Percentiles rank a stretch among this genome's conserved stretches.
Evolutionary conservation across 805 yeast species (phyloP).

Genomic region (Saturnispora galanensis): DNA sequence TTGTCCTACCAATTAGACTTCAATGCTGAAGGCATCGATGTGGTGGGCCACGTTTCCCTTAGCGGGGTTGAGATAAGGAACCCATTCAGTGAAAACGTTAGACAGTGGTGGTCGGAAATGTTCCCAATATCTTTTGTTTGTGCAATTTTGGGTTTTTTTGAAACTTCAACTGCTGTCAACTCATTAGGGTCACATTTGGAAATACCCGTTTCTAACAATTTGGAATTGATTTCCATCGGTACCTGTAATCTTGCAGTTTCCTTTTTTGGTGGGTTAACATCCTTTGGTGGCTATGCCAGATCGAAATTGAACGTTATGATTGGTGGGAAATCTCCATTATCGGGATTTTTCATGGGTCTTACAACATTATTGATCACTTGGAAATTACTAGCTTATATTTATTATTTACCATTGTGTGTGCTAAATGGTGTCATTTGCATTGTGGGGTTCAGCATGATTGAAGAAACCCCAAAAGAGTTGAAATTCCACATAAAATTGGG

Average conservation of each 20-base stretch:
- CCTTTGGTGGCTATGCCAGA: conserved; percentile 95
- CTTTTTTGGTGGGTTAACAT: conserved; percentile 61
- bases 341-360: conserved; percentile 79
- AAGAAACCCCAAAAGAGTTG: conserved; percentile 77
- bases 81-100: conserved; percentile 45
- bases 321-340: conserved; percentile 77
- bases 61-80: conserved; percentile 40
- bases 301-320: conserved; percentile 79
- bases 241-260: conserved; percentile 57
- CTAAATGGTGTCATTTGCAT: conserved; percentile 70
- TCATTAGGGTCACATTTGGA: conserved; percentile 69
- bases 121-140: conserved; percentile 66
- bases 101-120: conserved; percentile 41
- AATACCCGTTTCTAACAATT: conserved; percentile 67
- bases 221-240: conserved; percentile 89
- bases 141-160: conserved; percentile 85
- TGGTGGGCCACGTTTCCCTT: conserved; percentile 59
- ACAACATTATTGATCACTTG: conserved; percentile 57
- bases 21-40: conserved; percentile 44
- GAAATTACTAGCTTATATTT: conserved; percentile 51
- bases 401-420: conserved; percentile 69
- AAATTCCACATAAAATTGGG: conserved; percentile 59
- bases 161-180: conserved; percentile 87
- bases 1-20: conserved; percentile 40
- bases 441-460: conserved; percentile 67